Base-by-base conservation (phyloP, 2,329 filamentous ascomycete genomes). In the Claviceps arundinis region DNA sequence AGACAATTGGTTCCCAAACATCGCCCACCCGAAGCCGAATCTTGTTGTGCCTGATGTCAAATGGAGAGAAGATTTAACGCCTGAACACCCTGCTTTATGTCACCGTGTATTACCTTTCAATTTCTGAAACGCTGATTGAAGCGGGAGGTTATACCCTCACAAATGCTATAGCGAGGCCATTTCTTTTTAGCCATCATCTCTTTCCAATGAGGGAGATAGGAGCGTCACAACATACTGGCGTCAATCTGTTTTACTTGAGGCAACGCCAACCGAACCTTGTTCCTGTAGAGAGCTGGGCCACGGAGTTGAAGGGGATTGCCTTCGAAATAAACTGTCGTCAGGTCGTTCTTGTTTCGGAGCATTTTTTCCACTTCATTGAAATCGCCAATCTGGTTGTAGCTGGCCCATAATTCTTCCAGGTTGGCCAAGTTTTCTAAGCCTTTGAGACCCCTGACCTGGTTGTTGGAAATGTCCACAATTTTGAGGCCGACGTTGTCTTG, bases 301-400 rank as follows among this genome's bases (percentile, higher is more conserved):
- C 77, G 78, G 55, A 82, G 74, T 70, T 98, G 93, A 60, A 98
- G 68, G 26, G 90, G 91, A 62, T 95, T 96, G 1, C 89, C 90
- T 65, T 98, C 93, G 58, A 98, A 94, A 65, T 98, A 98, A 11
- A 98, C 91, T 1, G 93, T 96, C 55, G 84, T 81, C 59, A 97
- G 69, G 40, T 83, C 72, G 63, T 86, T 73, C 72, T 95, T 96
- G 63, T 93, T 85, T 50, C 71, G 76, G 57, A 98, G 69, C 60
- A 87, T 79, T 52, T 76, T 78, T 70, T 96, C 86, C 3, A 97
- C 78, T 62, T 97, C 90, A 44, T 75, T 73, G 61, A 97, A 95
- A 64, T 87, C 87, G 19, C 71, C 71, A 26, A 98, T 68, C 60
- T 85, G 75, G 68, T 95, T 97, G 68, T 90, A 89, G 60, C 87